A percentile compares a stretch with the other conserved stretches of the same genome.
phyloP scores from a whole-genome alignment of 2,329 filamentous ascomycete species.

The Capronia epimyces region DNA sequence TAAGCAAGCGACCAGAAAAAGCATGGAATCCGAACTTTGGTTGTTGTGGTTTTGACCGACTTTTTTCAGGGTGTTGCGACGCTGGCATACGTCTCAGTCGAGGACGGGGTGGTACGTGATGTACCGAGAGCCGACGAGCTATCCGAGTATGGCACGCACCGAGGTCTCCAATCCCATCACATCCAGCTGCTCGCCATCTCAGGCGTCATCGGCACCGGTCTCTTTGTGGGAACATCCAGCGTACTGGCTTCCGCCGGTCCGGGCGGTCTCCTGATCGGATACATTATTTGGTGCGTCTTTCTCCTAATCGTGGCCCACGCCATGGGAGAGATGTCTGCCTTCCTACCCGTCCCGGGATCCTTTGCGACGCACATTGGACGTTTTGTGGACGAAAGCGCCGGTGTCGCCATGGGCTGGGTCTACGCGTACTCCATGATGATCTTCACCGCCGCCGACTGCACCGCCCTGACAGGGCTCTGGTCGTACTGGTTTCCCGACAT shows the following conservation, averaged over 20 bases:
- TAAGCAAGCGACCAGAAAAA: too few species aligned
- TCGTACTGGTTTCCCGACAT: neutral
- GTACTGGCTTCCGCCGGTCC: neutral
- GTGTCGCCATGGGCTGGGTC: neutral
- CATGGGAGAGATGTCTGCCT: neutral
- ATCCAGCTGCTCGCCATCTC: neutral
- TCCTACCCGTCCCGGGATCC: neutral
- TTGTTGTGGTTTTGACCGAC: too few species aligned
- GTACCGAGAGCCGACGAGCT: too few species aligned
- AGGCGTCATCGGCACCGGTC: neutral
- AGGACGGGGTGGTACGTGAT: too few species aligned
- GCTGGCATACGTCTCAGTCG: too few species aligned
- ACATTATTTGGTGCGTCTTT: neutral
- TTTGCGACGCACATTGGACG: neutral
- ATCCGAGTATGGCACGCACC: too few species aligned
- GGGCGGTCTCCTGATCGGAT: neutral
- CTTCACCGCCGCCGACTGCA: neutral
- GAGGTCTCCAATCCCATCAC: neutral
- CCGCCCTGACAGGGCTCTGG: neutral
- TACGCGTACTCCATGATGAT: neutral
- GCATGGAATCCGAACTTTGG: too few species aligned
- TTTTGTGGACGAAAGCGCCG: neutral
- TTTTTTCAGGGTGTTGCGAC: too few species aligned
- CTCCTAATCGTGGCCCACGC: neutral
- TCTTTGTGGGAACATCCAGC: neutral